These are phyloP conservation scores for Chlorella sorokiniana DNA, from an alignment of 139 green algal genomes.

Conservation along the genomic window DNA sequence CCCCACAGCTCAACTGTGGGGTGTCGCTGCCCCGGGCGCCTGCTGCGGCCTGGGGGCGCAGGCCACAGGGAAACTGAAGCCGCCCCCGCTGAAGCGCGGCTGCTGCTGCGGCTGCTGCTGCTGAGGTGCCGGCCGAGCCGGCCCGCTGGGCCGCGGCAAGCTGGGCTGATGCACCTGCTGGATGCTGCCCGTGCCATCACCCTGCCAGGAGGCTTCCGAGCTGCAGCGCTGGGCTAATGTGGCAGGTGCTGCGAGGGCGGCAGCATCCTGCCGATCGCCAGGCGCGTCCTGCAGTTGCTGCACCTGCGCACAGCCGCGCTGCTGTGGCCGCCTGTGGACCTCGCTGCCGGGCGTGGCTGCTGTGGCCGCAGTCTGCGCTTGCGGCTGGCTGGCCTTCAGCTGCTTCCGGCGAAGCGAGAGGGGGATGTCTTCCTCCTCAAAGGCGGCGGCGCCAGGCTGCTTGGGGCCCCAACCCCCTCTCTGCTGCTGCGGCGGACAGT, in stretches of 20 bases:
- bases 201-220: not conserved
- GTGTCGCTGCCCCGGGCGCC: too few relatives aligned
- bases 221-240: not conserved
- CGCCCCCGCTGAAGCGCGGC: too few relatives aligned
- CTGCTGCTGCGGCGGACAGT: not conserved
- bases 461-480: not conserved
- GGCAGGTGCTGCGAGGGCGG: not conserved
- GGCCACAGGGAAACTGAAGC: too few relatives aligned
- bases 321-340: not conserved
- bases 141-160: not conserved
- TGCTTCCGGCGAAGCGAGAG: not conserved
- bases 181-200: not conserved
- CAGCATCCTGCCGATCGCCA: not conserved
- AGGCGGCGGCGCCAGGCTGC: not conserved
- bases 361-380: not conserved
- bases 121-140: too few relatives aligned
- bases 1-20: too few relatives aligned
- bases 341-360: too few relatives aligned
- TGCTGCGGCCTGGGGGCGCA: too few relatives aligned
- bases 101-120: too few relatives aligned
- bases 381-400: not conserved
- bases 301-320: not conserved
- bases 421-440: constrained; percentile 2
- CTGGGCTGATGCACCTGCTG: not conserved
- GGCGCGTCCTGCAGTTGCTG: constrained; percentile 6